Evolutionary conservation across 768 basidiomycete genomes (phyloP).

Genomic region (Hirschioporus abietinus): DNA sequence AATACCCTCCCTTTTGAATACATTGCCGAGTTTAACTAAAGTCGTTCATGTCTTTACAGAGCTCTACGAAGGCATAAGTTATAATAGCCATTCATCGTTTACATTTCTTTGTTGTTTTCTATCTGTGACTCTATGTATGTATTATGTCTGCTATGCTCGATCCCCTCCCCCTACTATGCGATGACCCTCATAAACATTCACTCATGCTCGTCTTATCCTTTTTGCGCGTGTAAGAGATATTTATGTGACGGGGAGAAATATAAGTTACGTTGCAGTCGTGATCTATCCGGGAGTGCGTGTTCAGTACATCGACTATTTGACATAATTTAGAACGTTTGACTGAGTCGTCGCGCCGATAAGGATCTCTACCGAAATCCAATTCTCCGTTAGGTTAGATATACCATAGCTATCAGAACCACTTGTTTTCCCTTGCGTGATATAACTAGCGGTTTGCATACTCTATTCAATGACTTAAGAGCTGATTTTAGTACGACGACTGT

Average conservation of each 20-base stretch:
- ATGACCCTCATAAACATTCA: not conserved
- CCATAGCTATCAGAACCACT: too few species aligned
- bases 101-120: not conserved
- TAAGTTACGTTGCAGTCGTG: not conserved
- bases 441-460: too few species aligned
- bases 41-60: not conserved
- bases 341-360: too few species aligned
- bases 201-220: not conserved
- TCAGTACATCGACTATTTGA: too few species aligned
- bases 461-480: too few species aligned
- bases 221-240: not conserved
- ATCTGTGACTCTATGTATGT: conserved; percentile 1
- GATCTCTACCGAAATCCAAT: too few species aligned
- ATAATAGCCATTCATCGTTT: not conserved
- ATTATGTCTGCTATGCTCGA: not conserved
- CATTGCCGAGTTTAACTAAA: not conserved
- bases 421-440: too few species aligned
- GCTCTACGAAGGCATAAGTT: not conserved
- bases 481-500: too few species aligned
- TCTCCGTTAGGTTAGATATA: too few species aligned
- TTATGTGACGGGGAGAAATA: not conserved
- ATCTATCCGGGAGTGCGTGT: too few species aligned
- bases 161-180: not conserved
- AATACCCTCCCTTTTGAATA: not conserved
- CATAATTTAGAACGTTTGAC: too few species aligned